Evolutionary conservation across 768 basidiomycete species (phyloP).

Genomic region (Cantharellus anzutake): DNA sequence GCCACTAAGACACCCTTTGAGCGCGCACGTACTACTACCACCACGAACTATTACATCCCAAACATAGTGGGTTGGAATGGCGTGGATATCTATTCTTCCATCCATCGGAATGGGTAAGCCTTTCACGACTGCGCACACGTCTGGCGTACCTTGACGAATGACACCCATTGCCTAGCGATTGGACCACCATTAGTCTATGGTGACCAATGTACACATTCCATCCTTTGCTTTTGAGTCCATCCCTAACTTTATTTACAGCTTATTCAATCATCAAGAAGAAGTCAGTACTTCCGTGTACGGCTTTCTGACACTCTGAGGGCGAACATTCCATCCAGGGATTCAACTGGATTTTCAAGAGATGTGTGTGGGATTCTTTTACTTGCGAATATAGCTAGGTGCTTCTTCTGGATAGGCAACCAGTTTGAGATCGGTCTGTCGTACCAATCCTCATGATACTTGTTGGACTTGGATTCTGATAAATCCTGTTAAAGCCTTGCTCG

Average conservation of each 20-base stretch:
- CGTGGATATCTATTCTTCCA: constrained; percentile 47
- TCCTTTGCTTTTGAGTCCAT: constrained; percentile 12
- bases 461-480: not conserved
- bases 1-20: no score
- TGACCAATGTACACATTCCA: constrained; percentile 21
- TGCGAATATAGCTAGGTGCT: constrained; percentile 66
- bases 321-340: constrained; percentile 31
- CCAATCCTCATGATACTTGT: not conserved
- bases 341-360: constrained; percentile 72
- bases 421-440: constrained; percentile 33
- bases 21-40: not conserved
- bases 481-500: constrained; percentile 29
- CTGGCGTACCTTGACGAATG: not conserved
- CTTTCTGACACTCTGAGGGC: constrained; percentile 2
- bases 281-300: constrained; percentile 18
- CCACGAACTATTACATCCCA: not conserved
- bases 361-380: constrained; percentile 65
- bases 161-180: constrained; percentile 14
- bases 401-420: constrained; percentile 71
- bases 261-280: constrained; percentile 63
- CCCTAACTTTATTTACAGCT: constrained; percentile 21
- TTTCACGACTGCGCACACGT: not conserved
- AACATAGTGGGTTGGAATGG: not conserved
- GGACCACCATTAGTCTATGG: constrained; percentile 73
- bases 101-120: constrained; percentile 56